Conservation (phyloP, 2,329 filamentous ascomycete species). For the Coleophoma crateriformis region DNA sequence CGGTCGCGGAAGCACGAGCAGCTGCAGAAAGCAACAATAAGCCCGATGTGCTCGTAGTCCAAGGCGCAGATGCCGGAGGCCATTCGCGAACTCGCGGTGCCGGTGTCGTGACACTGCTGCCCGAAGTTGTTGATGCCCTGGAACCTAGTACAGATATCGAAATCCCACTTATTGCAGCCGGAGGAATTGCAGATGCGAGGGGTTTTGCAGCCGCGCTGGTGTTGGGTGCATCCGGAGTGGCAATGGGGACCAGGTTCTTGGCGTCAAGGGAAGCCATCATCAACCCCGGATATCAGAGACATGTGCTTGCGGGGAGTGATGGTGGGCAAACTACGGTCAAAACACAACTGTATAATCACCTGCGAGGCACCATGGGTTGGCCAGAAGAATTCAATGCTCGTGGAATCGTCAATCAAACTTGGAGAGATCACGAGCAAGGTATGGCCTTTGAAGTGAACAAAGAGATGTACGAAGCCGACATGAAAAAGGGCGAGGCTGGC, state of each 20-base stretch:
- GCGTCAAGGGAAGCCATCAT: conserved; percentile 36
- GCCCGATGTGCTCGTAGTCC: conserved; percentile 20
- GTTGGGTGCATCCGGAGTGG: conserved; percentile 29
- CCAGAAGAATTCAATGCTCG: conserved; percentile 47
- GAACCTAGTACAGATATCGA: neutral
- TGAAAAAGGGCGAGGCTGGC: conserved; percentile 40
- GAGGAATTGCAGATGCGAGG: conserved; percentile 15
- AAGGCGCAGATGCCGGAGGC: conserved; percentile 22
- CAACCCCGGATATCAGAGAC: conserved; percentile 35
- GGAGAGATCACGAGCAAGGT: conserved; percentile 29
- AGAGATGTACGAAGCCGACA: conserved; percentile 32
- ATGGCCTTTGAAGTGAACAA: conserved; percentile 29
- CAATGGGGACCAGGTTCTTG: conserved; percentile 41
- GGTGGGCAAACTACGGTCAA: conserved; percentile 40
- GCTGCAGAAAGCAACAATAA: neutral
- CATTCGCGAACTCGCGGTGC: conserved; percentile 11
- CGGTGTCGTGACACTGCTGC: conserved; percentile 2
- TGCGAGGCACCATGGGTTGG: conserved; percentile 51
- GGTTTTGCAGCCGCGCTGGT: conserved; percentile 20
- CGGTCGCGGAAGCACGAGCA: conserved; percentile 11
- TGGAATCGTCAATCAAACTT: conserved; percentile 48
- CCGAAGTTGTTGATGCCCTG: conserved; percentile 4
- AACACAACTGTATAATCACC: conserved; percentile 40
- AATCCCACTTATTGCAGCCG: conserved; percentile 4
- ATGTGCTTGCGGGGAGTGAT: conserved; percentile 35